A percentile compares a stretch with the other conserved stretches of the same genome.
Conservation (phyloP, 306 rosid species). For the Elaeagnus macrophylla region DNA sequence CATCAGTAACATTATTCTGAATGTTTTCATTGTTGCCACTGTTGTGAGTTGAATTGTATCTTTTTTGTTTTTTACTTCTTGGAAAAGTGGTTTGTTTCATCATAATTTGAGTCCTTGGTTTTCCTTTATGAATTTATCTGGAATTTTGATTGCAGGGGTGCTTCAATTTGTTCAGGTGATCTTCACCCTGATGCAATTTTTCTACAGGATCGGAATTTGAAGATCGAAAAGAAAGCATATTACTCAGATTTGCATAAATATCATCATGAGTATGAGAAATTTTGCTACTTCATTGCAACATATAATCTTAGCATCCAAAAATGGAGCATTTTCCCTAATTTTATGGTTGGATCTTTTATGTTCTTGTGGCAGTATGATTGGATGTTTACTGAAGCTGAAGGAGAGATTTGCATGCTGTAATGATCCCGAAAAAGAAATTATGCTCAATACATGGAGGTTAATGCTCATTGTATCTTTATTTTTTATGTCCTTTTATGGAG, state of each 20-base stretch:
- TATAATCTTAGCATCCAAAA: conserved; percentile 10
- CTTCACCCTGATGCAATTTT: conserved; percentile 81
- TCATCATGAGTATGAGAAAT: conserved; percentile 65
- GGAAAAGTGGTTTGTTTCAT: conserved; percentile 4
- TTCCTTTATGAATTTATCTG: conserved; percentile 16
- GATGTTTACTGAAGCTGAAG: conserved; percentile 53
- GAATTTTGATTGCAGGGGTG: conserved; percentile 59
- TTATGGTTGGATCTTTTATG: conserved; percentile 5
- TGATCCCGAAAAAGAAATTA: conserved; percentile 71
- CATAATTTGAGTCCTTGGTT: conserved; percentile 16
- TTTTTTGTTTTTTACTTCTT: neutral
- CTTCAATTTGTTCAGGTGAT: conserved; percentile 70
- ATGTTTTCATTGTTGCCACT: neutral
- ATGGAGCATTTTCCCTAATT: conserved; percentile 1
- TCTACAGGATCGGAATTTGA: conserved; percentile 40
- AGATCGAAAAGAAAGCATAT: conserved; percentile 49
- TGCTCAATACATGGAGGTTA: conserved; percentile 63
- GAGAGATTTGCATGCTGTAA: conserved; percentile 53
- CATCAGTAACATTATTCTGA: neutral
- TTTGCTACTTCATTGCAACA: neutral
- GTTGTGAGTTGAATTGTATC: neutral
- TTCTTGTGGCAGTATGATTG: conserved; percentile 68
- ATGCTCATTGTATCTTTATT: neutral
- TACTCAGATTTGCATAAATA: conserved; percentile 56
- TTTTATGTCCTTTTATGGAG: conserved; percentile 1